Percentiles rank a stretch among this genome's conserved stretches.
These are phyloP conservation scores for Cyclotella atomus DNA, from an alignment of 108 stramenopile species.

Conservation along the genomic window DNA sequence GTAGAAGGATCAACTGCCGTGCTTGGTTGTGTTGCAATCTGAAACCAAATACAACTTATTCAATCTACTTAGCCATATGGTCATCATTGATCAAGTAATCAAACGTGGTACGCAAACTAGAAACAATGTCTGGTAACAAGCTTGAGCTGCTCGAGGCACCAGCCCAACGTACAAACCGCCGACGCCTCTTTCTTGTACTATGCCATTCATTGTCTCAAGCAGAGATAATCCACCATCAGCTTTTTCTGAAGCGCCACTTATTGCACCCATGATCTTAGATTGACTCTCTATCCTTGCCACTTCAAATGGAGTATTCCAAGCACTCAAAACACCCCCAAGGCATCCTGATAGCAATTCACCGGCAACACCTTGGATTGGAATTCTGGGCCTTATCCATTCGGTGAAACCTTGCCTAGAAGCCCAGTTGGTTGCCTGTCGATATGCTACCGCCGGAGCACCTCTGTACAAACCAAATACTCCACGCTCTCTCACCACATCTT, in stretches of 20 bases:
- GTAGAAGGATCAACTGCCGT: too few relatives aligned
- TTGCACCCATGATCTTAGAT: constrained; percentile 11
- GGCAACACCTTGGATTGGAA: constrained; percentile 20
- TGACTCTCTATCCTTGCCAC: constrained; percentile 38
- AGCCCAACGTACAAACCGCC: constrained; percentile 28
- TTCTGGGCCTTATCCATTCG: constrained; percentile 24
- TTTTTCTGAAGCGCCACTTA: background rate
- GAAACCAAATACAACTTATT: too few relatives aligned
- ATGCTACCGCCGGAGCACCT: constrained; percentile 36
- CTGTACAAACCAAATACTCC: constrained; percentile 30
- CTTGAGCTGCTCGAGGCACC: constrained; percentile 28
- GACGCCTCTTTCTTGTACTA: constrained; percentile 28
- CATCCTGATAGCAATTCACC: constrained; percentile 39
- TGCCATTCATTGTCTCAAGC: constrained; percentile 26
- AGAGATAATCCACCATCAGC: background rate
- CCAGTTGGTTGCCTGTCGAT: constrained; percentile 40
- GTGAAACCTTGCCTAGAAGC: constrained; percentile 43
- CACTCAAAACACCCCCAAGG: constrained; percentile 29
- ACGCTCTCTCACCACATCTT: constrained; percentile 7
- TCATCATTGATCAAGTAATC: too few relatives aligned
- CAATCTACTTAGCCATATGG: too few relatives aligned
- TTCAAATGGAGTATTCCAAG: constrained; percentile 46
- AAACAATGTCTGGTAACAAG: constrained; percentile 39
- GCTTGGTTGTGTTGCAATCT: too few relatives aligned
- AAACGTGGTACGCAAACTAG: constrained; percentile 35